Evolutionary conservation across 345 rosid species (phyloP).

Genomic region (Corchorus olitorius): DNA sequence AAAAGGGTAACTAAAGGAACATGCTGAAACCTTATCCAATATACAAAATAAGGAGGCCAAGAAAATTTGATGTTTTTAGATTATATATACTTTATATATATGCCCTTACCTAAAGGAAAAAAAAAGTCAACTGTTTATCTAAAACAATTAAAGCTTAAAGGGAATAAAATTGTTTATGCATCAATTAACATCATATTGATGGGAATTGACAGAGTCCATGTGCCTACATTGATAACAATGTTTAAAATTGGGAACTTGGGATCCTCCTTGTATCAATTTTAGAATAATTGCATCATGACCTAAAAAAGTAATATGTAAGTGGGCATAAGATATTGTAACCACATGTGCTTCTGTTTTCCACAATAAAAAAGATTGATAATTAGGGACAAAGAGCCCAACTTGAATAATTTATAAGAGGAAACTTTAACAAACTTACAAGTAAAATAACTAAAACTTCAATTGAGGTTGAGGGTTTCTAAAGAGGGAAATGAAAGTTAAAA

Average conservation of each 20-base stretch:
- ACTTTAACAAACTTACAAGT: not conserved
- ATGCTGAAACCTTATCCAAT: constrained; percentile 6
- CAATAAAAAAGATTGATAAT: not conserved
- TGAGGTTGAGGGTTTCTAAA: not conserved
- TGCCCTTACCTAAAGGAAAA: not conserved
- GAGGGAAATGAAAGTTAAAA: not conserved
- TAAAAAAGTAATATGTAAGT: not conserved
- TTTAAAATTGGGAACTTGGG: not conserved
- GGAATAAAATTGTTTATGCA: not conserved
- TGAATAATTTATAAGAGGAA: not conserved
- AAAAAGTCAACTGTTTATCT: constrained; percentile 8
- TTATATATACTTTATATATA: too few relatives aligned
- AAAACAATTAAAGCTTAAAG: not conserved
- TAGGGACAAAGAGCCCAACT: not conserved
- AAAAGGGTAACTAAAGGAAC: not conserved
- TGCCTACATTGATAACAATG: constrained; percentile 15
- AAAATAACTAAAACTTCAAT: too few relatives aligned
- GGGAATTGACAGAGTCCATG: constrained; percentile 22
- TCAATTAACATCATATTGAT: not conserved
- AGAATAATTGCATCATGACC: constrained; percentile 14
- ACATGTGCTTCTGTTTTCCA: constrained; percentile 13
- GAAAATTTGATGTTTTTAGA: not conserved
- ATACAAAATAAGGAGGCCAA: not conserved
- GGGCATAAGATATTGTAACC: not conserved
- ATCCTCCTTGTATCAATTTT: constrained; percentile 4